A percentile compares a stretch with the other conserved stretches of the same genome.
Evolutionary conservation across 2,329 filamentous ascomycete genomes (phyloP).

Genomic region (Phialophora tarda): DNA sequence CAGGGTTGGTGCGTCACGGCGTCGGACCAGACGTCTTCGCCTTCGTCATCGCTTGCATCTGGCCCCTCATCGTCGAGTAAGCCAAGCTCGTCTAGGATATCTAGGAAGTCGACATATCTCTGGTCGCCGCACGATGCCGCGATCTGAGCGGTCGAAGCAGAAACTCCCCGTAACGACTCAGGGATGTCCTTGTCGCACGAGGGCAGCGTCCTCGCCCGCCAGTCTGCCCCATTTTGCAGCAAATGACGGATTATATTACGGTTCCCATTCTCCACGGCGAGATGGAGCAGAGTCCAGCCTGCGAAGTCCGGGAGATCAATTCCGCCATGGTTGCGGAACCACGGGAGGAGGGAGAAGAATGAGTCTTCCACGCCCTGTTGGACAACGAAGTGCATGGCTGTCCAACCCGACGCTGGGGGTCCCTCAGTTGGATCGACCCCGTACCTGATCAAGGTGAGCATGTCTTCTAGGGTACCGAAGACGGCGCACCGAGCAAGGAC

Average conservation of each 20-base stretch:
- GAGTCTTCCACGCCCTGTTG: background rate
- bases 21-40: background rate
- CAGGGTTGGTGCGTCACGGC: background rate
- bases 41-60: background rate
- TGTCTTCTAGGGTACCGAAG: background rate
- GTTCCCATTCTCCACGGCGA: background rate
- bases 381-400: constrained; percentile 2
- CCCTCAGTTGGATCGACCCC: constrained; percentile 5
- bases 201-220: constrained; percentile 6
- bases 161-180: background rate
- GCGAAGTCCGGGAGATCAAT: constrained; percentile 1
- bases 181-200: constrained; percentile 8
- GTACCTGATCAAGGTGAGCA: constrained; percentile 1
- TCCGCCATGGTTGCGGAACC: background rate
- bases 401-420: background rate
- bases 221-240: constrained; percentile 7
- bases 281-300: constrained; percentile 7
- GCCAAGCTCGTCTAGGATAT: background rate
- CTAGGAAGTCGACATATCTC: constrained; percentile 10
- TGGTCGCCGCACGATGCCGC: constrained; percentile 1
- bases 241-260: background rate
- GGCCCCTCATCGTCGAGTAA: background rate
- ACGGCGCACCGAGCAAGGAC: constrained; percentile 7
- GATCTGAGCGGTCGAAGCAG: constrained; percentile 6
- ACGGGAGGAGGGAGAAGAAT: constrained; percentile 3